These are phyloP conservation scores for Aspergillus eucalypticola DNA, from an alignment of 2,329 filamentous ascomycete species.

Conservation along the genomic window DNA sequence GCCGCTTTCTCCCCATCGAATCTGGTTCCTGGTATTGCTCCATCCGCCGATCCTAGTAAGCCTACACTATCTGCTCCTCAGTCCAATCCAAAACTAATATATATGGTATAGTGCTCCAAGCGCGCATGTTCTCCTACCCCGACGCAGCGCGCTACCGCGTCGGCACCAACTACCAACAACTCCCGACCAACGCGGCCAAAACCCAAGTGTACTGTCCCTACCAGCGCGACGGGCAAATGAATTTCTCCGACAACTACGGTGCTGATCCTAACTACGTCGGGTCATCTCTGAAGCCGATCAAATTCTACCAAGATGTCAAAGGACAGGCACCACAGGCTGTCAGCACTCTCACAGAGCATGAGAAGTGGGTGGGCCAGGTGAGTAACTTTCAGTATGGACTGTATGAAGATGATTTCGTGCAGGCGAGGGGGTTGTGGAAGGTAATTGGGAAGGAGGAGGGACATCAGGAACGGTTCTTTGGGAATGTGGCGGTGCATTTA, in stretches of 20 bases:
- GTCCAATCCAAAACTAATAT: too few species aligned
- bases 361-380: background rate
- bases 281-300: background rate
- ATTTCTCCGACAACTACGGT: background rate
- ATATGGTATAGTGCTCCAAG: conserved; percentile 52
- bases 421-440: background rate
- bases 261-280: background rate
- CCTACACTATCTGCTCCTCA: background rate
- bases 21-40: conserved; percentile 59
- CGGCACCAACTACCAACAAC: conserved; percentile 44
- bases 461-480: background rate
- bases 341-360: background rate
- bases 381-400: background rate
- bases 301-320: background rate
- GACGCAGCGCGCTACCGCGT: conserved; percentile 51
- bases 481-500: background rate
- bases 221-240: background rate
- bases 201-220: background rate
- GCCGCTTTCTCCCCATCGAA: conserved; percentile 6
- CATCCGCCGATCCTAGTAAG: conserved; percentile 59
- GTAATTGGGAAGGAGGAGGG: background rate
- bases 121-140: conserved; percentile 61
- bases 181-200: conserved; percentile 25
- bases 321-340: background rate
- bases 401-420: background rate